Evolutionary conservation across 139 green algal genomes (phyloP), one percentile per base, ranked within the genome.

Genomic region (Pseudopediastrum boryanum): DNA sequence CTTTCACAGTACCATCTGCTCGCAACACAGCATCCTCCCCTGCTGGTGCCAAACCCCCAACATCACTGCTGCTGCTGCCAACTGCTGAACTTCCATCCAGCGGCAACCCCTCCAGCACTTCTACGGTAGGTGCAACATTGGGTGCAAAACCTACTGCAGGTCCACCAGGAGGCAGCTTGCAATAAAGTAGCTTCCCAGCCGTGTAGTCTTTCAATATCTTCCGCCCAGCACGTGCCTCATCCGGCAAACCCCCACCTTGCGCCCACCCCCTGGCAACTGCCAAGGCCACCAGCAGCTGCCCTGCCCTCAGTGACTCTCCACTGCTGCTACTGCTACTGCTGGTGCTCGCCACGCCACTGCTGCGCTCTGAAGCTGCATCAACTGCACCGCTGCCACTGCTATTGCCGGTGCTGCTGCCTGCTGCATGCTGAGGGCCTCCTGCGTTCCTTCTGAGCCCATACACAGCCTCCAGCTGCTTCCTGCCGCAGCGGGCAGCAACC

Each of bases 131-230:
- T 27, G 27, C 69, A 33, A 67, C 66, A 42, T 66, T 8, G 21
- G 27, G 52, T 36, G 44, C 54, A 38, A 59, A 71, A 19, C 23
- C 44, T 36, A 10, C 35, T 16, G 38, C 12, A 10, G 21, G 35
- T 7, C 7, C 23, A 39, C 81, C 88, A 0, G 95, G 95, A 7
- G 96, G 96, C 67, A 87, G 75, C 63, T 89, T 68, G 83, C 88
- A 98, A 82, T 93, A 90, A 59, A 97, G 79, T 59, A 99, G 87
- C 80, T 94, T 94, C n/a, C 96, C 96, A 21, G 83, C 80, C 12
- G 92, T 87, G 85, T 96, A 99, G 79, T 99, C 96, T 63, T 94
- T 94, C 0, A 99, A 80, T 1, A 99, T 81, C 71, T 84, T 75
- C 27, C 96, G 81, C 2, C 93, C 93, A 13, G 92, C 84, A 4